Base-by-base conservation (phyloP, 2,329 filamentous ascomycete species). In the Trichoderma sp. region DNA sequence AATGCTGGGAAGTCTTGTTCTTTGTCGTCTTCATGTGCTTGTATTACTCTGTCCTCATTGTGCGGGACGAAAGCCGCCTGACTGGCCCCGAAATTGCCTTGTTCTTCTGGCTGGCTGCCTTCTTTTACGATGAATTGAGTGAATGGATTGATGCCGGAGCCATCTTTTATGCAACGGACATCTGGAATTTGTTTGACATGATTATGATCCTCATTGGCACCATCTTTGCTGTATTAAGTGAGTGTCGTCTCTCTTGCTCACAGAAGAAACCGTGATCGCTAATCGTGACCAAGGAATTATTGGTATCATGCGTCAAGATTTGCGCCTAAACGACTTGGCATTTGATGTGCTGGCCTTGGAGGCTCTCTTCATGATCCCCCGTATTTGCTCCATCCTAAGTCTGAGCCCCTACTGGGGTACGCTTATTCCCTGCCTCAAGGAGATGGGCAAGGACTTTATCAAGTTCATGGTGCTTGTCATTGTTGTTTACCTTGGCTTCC, bases 391-490 rank as follows among this genome's bases (percentile, higher is more conserved):
- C 15, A 87, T 98, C 67, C 86, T 97, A 74, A 95, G 92, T 79
- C 82, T 98, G 74, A 94, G 94, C 76, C 93, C 93, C 1, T 97
- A 97, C 79, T 98, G 96, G 87, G 95, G 93, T 56, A 96, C 92
- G 1, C 81, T 96, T 63, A 95, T 98, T 73, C 95, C 94, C 0
- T 97, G 95, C 74, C 86, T 98, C 65, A 96, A 96, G 79, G 93
- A 95, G 80, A 98, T 98, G 95, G 92, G 92, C 51, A 95, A 95
- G 81, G 94, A 97, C 79, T 97, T 97, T 79, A 81, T 95, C 80
- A 95, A 95, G 78, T 97, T 96, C 79, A 87, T 90, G 82, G 92
- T 93, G 1, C 86, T 95, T 30, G 92, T 97, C 57, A 84, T 93
- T 62, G 92, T 97, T 69, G 83, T 97, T 67, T 97, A 97, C 79